These are phyloP conservation scores for Corylus heterophylla DNA, from an alignment of 306 rosid genomes.

Conservation along the genomic window DNA sequence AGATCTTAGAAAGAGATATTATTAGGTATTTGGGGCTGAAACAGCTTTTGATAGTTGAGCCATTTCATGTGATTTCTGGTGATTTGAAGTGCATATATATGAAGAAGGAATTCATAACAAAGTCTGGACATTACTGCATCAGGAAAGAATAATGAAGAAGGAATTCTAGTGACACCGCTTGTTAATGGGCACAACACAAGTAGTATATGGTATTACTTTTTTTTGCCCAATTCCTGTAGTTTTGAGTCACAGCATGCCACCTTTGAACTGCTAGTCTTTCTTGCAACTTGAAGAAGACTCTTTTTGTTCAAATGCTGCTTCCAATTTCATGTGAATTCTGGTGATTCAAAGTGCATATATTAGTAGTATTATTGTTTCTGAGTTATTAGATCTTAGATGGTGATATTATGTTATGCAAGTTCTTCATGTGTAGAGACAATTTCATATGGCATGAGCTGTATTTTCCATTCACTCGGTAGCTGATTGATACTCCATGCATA, in stretches of 20 bases:
- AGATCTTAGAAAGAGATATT: background rate
- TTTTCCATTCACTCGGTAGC: background rate
- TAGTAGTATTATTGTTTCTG: background rate
- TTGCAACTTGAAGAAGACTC: background rate
- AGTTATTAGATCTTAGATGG: background rate
- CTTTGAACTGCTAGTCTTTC: background rate
- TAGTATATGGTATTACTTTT: background rate
- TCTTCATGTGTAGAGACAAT: background rate
- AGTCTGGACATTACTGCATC: background rate
- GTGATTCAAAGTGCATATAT: background rate
- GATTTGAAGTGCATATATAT: too few relatives aligned
- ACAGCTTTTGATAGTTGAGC: too few relatives aligned
- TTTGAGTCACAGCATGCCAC: background rate
- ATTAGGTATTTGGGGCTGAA: too few relatives aligned
- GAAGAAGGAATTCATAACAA: background rate
- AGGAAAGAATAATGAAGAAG: slow-evolving; percentile 2
- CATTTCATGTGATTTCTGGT: too few relatives aligned
- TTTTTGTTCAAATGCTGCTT: background rate
- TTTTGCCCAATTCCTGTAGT: background rate
- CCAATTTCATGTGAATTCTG: background rate
- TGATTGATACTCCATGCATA: background rate
- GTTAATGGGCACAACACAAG: background rate
- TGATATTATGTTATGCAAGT: background rate
- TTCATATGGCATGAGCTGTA: background rate
- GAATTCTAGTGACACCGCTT: background rate